Base-by-base conservation (phyloP, 2,329 filamentous ascomycete species). In the Penicillium sp. region DNA sequence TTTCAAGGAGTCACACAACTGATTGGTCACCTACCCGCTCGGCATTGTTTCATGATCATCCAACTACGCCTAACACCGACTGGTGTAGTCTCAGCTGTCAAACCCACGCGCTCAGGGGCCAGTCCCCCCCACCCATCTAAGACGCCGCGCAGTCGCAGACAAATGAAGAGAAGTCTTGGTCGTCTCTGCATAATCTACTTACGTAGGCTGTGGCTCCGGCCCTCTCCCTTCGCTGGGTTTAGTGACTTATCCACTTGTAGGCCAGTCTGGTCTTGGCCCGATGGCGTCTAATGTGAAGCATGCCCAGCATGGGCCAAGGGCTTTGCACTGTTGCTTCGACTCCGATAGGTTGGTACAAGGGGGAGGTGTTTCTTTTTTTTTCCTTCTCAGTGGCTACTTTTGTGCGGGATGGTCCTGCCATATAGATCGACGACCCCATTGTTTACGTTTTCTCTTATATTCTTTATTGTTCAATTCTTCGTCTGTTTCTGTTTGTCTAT, bases 21-120 rank as follows among this genome's bases (percentile, higher is more conserved):
- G 55, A 64, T 63, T 64, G 59, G 62, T 34, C 34, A 10, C 29
- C 22, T 55, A 57, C 52, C 52, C 57, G 56, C 62, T 51, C 24
- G 31, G 32, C 34, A 24, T 43, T 57, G 62, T 65, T 65, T 65
- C 62, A 63, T 34, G 52, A 52, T 52, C 45, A 42, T 38, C 49
- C 32, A 47, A 44, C 36, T 11, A 48, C 16, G 38, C 48, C 44
- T 21, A 47, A 52, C 47, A 52, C 24, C 43, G 36, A 36, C 39
- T 18, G 27, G 31, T 29, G 32, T 42, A 31, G 50, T 49, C 46
- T 47, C 38, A 45, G 34, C 52, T 57, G 43, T 59, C 59, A 60
- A 43, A 43, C 18, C 50, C 47, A 54, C 39, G 56, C 61, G 52
- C 57, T 50, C 51, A 55, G 52, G 36, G 42, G 49, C 24, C 18